Base-by-base conservation (phyloP, 2,329 filamentous ascomycete species). In the Thermothelomyces thermophilus region DNA sequence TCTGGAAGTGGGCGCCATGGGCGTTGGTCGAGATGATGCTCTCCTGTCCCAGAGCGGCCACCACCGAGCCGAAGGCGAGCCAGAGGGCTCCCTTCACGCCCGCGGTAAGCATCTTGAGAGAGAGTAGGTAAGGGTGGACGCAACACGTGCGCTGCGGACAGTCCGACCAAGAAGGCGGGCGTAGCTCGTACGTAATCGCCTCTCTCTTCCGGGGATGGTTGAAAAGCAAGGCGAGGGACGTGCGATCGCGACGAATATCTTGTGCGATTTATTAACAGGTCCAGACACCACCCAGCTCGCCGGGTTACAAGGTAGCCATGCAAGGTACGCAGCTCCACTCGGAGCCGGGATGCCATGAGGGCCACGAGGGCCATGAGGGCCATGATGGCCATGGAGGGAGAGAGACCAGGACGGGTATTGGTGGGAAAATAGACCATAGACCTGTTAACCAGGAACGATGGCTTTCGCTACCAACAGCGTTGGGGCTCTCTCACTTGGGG, bases 11-110 rank as follows among this genome's bases (percentile, higher is more conserved):
- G 11, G 59, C 60, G 13, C 57, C 50, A 8, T 60, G 55, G 40
- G 46, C 54, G 45, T 61, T 56, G 51, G 73, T 74, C 16, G 65
- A 64, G 42, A 77, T 66, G 19, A 75, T 74, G 7, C 71, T 65
- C 56, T 76, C 69, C 58, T 79, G 76, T 40, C 74, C 58, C n/a
- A 63, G 54, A 5, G 53, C 60, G 30, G 55, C 37, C 7, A 50
- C 59, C 36, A 59, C 44, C 11, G 59, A 50, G 40, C 54, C 40
- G 41, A 60, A 55, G 49, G 55, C 56, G 30, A 61, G 58, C 56
- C 54, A 57, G 16, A 56, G 31, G 45, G 58, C 56, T 16, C 48
- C 58, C 52, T 56, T 59, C 41, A 51, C 43, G 13, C 50, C 50
- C 22, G 46, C 33, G 33, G 51, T 36, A 36, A 57, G 48, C 59